These are phyloP conservation scores for Ceratobasidium sp. DNA, from an alignment of 1,284 basidiomycete genomes.

Conservation along the genomic window DNA sequence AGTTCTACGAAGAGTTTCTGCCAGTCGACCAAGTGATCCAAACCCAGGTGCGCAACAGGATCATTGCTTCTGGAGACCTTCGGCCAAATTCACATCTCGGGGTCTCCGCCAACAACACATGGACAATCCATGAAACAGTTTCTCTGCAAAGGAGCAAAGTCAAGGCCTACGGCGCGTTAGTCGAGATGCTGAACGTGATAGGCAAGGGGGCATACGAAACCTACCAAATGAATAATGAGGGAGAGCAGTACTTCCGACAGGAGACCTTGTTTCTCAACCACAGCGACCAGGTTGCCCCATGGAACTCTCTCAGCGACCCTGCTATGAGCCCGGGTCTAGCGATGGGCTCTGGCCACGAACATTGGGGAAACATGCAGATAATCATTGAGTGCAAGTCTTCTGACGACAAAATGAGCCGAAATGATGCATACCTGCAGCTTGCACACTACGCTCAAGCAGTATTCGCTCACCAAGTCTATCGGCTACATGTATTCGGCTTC, in stretches of 20 bases:
- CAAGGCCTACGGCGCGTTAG: background rate
- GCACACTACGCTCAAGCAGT: constrained; percentile 4
- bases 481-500: background rate
- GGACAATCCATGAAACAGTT: background rate
- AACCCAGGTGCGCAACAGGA: background rate
- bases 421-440: constrained; percentile 20
- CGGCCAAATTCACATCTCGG: background rate
- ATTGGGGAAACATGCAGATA: constrained; percentile 27
- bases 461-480: constrained; percentile 25
- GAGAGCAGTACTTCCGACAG: background rate
- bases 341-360: background rate
- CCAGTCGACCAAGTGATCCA: background rate
- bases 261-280: background rate
- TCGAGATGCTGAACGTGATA: constrained; percentile 3
- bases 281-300: background rate
- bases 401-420: background rate
- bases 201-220: background rate
- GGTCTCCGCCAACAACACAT: background rate
- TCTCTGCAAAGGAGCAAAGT: background rate
- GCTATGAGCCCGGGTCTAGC: background rate
- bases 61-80: background rate
- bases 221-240: background rate
- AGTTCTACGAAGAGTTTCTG: constrained; percentile 16
- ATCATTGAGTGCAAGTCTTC: constrained; percentile 20
- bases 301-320: background rate